These are phyloP conservation scores for Serpula lacrymans DNA, from an alignment of 768 basidiomycete species.

Conservation along the genomic window DNA sequence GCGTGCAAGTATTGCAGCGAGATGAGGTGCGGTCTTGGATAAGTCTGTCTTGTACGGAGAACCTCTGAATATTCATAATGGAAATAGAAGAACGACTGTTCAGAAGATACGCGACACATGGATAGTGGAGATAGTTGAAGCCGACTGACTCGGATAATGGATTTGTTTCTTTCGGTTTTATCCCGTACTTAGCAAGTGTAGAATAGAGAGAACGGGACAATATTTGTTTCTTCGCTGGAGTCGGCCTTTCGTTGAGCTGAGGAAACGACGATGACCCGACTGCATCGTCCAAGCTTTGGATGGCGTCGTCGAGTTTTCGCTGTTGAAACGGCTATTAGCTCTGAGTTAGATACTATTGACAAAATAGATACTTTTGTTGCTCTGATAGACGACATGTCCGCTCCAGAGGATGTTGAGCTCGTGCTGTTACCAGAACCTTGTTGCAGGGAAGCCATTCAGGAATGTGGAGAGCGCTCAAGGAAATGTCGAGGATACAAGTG, in stretches of 20 bases:
- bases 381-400: conserved; percentile 22
- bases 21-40: conserved; percentile 62
- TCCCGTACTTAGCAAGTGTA: conserved; percentile 74
- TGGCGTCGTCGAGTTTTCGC: conserved; percentile 83
- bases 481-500: too few relatives aligned
- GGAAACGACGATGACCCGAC: conserved; percentile 37
- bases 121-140: conserved; percentile 8
- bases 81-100: conserved; percentile 8
- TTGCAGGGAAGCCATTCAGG: too few relatives aligned
- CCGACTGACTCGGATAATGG: conserved; percentile 24
- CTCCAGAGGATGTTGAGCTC: too few relatives aligned
- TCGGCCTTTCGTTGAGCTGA: conserved; percentile 26
- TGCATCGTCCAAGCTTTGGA: conserved; percentile 66
- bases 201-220: conserved; percentile 67
- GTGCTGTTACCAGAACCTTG: too few relatives aligned
- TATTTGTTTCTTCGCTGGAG: conserved; percentile 51
- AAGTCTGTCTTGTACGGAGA: conserved; percentile 22
- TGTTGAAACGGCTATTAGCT: conserved; percentile 23
- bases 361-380: conserved; percentile 41
- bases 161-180: conserved; percentile 47
- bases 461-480: too few relatives aligned
- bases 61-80: conserved; percentile 3
- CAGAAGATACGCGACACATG: neutral
- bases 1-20: conserved; percentile 69
- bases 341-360: neutral